Conservation (phyloP, 2,329 filamentous ascomycete genomes). For the Aspergillus ustus region DNA sequence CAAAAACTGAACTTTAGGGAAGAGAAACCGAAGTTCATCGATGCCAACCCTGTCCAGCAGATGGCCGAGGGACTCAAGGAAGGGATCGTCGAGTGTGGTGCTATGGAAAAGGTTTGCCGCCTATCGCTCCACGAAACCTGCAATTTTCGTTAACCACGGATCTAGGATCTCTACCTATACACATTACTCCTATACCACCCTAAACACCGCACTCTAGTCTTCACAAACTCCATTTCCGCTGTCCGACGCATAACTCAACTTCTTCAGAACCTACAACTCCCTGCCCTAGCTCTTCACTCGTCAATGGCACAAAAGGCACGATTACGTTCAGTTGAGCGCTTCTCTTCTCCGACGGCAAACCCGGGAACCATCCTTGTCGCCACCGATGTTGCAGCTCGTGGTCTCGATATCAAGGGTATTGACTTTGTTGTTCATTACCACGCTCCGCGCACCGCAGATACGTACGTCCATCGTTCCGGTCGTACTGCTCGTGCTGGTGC, state of each 20-base stretch:
- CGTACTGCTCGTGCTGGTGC: constrained; percentile 85
- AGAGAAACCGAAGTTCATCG: constrained; percentile 84
- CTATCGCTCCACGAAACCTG: neutral
- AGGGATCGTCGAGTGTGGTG: constrained; percentile 87
- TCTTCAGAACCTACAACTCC: constrained; percentile 78
- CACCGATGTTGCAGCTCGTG: constrained; percentile 90
- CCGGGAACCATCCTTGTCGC: constrained; percentile 76
- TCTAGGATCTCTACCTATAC: constrained; percentile 87
- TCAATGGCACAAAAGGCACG: constrained; percentile 96
- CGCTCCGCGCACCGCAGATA: constrained; percentile 85
- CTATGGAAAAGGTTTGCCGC: constrained; percentile 79
- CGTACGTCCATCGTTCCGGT: constrained; percentile 93
- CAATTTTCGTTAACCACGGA: constrained; percentile 8
- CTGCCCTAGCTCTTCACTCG: constrained; percentile 80
- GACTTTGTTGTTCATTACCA: constrained; percentile 95
- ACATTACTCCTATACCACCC: constrained; percentile 82
- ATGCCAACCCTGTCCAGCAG: constrained; percentile 85
- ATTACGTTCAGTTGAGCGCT: constrained; percentile 87
- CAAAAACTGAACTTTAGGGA: constrained; percentile 87
- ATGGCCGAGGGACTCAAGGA: constrained; percentile 88
- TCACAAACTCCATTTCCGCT: constrained; percentile 93
- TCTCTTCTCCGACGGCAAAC: constrained; percentile 65
- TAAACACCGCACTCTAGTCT: constrained; percentile 80
- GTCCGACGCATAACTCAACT: constrained; percentile 85
- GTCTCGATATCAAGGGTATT: constrained; percentile 89